A percentile compares a stretch with the other conserved stretches of the same genome.
Evolutionary conservation across 768 basidiomycete species (phyloP).

Genomic region (Kwoniella mangroviensis): DNA sequence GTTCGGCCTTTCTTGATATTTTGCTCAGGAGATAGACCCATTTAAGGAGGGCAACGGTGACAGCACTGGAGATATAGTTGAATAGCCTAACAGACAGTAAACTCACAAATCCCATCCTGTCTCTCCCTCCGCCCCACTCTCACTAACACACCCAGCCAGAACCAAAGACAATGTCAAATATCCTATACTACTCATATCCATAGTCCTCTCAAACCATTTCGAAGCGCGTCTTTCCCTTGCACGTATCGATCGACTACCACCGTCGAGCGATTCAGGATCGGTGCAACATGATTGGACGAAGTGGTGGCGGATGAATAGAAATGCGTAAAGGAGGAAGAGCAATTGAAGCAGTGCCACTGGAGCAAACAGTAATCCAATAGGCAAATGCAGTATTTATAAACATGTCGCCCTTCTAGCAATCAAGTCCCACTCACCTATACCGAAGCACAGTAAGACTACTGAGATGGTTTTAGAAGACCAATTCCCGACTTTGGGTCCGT

Average conservation of each 20-base stretch:
- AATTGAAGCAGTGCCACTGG: slow-evolving; percentile 21
- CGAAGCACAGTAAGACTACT: slow-evolving; percentile 12
- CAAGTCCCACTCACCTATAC: slow-evolving; percentile 9
- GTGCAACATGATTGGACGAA: slow-evolving; percentile 4
- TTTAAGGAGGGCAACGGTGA: too few species aligned
- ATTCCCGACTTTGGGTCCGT: slow-evolving; percentile 1
- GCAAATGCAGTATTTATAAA: neutral
- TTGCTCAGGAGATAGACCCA: too few species aligned
- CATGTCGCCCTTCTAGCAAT: neutral
- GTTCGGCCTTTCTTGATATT: too few species aligned
- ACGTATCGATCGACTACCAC: neutral
- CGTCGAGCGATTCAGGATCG: slow-evolving; percentile 11
- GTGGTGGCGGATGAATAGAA: slow-evolving; percentile 12
- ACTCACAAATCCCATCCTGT: slow-evolving; percentile 21
- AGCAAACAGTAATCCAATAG: neutral
- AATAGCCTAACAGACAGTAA: too few species aligned
- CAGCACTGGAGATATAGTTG: too few species aligned
- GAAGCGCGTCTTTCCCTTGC: neutral
- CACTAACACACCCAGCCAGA: slow-evolving; percentile 7
- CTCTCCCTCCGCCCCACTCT: slow-evolving; percentile 15
- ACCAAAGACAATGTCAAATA: neutral
- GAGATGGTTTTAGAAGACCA: slow-evolving; percentile 8
- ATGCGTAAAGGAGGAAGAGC: slow-evolving; percentile 10
- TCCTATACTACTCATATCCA: slow-evolving; percentile 11
- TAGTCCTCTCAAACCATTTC: slow-evolving; percentile 25